These are phyloP conservation scores for Syzygium oleosum DNA, from an alignment of 345 rosid genomes.

Conservation along the genomic window DNA sequence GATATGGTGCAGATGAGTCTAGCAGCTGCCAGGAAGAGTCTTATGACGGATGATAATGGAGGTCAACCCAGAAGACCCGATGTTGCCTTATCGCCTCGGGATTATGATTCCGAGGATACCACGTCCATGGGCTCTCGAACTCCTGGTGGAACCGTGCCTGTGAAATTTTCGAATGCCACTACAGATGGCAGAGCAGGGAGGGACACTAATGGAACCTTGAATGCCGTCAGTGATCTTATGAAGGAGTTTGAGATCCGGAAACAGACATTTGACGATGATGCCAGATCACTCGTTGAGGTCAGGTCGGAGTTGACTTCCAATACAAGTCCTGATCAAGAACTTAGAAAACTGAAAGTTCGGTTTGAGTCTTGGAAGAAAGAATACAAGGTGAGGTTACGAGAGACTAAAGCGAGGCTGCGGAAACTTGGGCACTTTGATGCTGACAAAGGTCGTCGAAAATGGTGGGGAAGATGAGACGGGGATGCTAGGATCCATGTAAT, in stretches of 20 bases:
- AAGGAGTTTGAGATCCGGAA: slow-evolving; percentile 74
- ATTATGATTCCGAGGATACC: slow-evolving; percentile 66
- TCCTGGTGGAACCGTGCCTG: slow-evolving; percentile 54
- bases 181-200: slow-evolving; percentile 34
- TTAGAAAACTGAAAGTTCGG: slow-evolving; percentile 47
- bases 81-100: slow-evolving; percentile 41
- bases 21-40: slow-evolving; percentile 67
- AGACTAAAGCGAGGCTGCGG: slow-evolving; percentile 54
- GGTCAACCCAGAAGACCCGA: slow-evolving; percentile 48
- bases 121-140: slow-evolving; percentile 49
- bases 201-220: slow-evolving; percentile 49
- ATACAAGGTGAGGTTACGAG: slow-evolving; percentile 65
- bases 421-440: slow-evolving; percentile 37
- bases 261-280: slow-evolving; percentile 63
- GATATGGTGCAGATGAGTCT: slow-evolving; percentile 53
- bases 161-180: slow-evolving; percentile 21
- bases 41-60: slow-evolving; percentile 41
- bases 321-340: slow-evolving; percentile 46
- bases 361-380: slow-evolving; percentile 91
- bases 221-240: slow-evolving; percentile 40
- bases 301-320: slow-evolving; percentile 24
- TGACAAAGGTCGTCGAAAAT: slow-evolving; percentile 53
- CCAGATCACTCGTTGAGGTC: slow-evolving; percentile 38
- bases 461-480: slow-evolving; percentile 74
- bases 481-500: background rate